phyloP scores from a whole-genome alignment of 2,329 filamentous ascomycete genomes.

The Hypoxylon sp. region DNA sequence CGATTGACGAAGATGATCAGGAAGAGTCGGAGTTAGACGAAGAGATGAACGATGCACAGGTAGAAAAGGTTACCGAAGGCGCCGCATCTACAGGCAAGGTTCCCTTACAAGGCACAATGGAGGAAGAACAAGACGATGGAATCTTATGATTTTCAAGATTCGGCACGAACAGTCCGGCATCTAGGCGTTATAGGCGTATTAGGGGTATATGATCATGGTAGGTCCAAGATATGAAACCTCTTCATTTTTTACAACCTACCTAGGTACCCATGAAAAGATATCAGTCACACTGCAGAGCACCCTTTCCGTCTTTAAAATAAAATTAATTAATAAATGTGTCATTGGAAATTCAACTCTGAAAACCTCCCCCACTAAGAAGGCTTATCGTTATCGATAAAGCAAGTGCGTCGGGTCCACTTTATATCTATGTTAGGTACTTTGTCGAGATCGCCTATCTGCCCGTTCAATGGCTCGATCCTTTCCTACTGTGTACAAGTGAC shows the following conservation, averaged over 20 bases:
- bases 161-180: neutral
- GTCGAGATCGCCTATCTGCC: neutral
- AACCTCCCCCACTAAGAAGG: conserved; percentile 1
- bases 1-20: conserved; percentile 33
- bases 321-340: no score
- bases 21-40: conserved; percentile 47
- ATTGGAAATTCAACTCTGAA: neutral
- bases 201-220: conserved; percentile 2
- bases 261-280: neutral
- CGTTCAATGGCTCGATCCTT: neutral
- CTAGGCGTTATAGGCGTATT: conserved; percentile 32
- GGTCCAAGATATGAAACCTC: neutral
- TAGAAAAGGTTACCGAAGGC: conserved; percentile 25
- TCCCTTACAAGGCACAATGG: conserved; percentile 28
- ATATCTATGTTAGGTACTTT: no score
- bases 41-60: conserved; percentile 48
- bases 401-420: neutral
- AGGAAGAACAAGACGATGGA: conserved; percentile 41
- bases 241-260: neutral
- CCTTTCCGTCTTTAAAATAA: no score
- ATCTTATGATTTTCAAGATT: conserved; percentile 40
- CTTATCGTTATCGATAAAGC: conserved; percentile 25
- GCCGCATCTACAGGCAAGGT: conserved; percentile 10
- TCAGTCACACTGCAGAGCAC: neutral
- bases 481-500: neutral